Conservation (phyloP, 2,329 filamentous ascomycete species). For the Phoma herbarum region DNA sequence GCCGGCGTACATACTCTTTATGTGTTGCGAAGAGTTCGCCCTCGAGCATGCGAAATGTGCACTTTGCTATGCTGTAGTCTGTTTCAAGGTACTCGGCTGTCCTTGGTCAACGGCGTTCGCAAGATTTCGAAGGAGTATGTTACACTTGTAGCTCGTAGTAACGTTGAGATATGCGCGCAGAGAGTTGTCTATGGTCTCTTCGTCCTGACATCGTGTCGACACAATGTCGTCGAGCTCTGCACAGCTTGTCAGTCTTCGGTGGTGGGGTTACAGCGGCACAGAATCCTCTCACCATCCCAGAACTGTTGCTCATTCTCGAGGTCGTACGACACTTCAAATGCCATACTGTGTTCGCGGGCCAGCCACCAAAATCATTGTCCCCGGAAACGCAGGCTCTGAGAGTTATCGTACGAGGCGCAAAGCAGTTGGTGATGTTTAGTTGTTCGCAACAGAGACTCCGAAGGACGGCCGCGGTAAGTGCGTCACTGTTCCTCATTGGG, state of each 20-base stretch:
- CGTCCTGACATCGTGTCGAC: conserved; percentile 64
- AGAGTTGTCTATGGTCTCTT: conserved; percentile 81
- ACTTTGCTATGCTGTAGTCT: conserved; percentile 81
- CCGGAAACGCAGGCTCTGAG: conserved; percentile 33
- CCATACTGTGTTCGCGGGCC: conserved; percentile 59
- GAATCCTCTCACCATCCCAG: conserved; percentile 75
- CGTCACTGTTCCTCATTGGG: conserved; percentile 31
- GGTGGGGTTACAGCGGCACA: conserved; percentile 36
- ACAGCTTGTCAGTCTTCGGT: conserved; percentile 33
- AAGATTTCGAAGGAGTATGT: conserved; percentile 13
- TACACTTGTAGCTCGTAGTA: conserved; percentile 75
- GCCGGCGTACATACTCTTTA: conserved; percentile 85
- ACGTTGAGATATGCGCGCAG: conserved; percentile 85
- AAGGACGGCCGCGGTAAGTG: conserved; percentile 34
- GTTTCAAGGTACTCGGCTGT: conserved; percentile 74
- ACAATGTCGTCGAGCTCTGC: conserved; percentile 74
- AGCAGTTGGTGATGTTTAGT: conserved; percentile 32
- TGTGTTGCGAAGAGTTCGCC: conserved; percentile 78
- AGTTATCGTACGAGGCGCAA: conserved; percentile 31
- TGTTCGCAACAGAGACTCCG: conserved; percentile 33
- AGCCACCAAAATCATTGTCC: conserved; percentile 50
- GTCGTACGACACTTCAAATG: conserved; percentile 73
- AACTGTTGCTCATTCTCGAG: conserved; percentile 85
- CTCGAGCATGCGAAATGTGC: conserved; percentile 79
- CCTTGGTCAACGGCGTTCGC: conserved; percentile 33